phyloP scores from a whole-genome alignment of 2,329 filamentous ascomycete species.

The Aschersonia sp. region DNA sequence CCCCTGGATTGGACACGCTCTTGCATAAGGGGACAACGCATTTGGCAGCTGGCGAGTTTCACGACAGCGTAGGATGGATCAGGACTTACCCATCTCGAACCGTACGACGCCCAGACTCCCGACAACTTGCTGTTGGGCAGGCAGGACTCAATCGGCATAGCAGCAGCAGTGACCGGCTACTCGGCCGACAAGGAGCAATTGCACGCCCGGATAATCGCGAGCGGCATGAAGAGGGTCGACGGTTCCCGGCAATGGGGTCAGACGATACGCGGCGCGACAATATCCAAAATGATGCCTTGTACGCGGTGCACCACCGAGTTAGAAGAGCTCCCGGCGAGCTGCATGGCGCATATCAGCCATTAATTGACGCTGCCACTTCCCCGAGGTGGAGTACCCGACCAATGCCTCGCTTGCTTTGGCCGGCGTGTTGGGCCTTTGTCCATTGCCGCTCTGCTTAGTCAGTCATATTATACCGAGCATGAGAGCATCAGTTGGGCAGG shows the following conservation, averaged over 20 bases:
- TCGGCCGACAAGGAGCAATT: background rate
- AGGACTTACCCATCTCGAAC: conserved; percentile 12
- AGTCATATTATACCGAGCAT: too few relatives aligned
- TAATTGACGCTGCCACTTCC: too few relatives aligned
- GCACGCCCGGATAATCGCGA: background rate
- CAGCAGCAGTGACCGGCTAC: too few relatives aligned
- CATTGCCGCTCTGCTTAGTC: too few relatives aligned
- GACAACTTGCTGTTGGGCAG: conserved; percentile 7
- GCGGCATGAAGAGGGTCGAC: background rate
- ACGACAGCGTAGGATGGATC: conserved; percentile 1
- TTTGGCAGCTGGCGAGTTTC: background rate
- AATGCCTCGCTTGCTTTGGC: too few relatives aligned
- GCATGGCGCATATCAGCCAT: too few relatives aligned
- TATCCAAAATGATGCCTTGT: background rate
- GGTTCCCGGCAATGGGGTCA: background rate
- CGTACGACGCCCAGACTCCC: conserved; percentile 9
- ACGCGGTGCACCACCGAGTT: background rate
- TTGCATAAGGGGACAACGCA: background rate
- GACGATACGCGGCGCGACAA: background rate
- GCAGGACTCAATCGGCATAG: conserved; percentile 5
- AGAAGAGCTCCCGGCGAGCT: too few relatives aligned
- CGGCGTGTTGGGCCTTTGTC: too few relatives aligned
- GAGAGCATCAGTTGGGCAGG: too few relatives aligned
- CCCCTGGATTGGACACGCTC: background rate
- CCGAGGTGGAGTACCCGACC: too few relatives aligned